A percentile compares a stretch with the other conserved stretches of the same genome.
phyloP scores from a whole-genome alignment of 139 green algal species.

The Micractinium sp. region DNA sequence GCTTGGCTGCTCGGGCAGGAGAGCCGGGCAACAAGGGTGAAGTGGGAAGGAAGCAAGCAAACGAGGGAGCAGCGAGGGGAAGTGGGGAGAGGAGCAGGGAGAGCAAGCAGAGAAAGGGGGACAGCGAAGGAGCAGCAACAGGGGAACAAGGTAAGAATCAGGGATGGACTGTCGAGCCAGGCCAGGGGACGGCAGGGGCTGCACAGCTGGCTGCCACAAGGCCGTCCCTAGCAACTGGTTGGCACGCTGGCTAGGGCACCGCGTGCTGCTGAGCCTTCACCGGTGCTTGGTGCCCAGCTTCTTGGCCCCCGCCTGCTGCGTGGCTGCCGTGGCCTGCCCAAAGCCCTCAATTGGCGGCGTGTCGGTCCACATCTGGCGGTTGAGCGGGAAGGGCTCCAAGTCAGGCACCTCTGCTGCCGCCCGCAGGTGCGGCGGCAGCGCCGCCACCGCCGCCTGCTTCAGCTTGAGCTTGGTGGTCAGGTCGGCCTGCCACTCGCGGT shows the following conservation, averaged over 20 bases:
- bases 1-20: neutral
- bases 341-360: constrained; percentile 53
- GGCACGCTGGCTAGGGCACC: neutral
- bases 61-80: neutral
- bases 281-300: constrained; percentile 44
- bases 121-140: neutral
- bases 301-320: constrained; percentile 12
- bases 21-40: neutral
- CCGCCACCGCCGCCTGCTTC: constrained; percentile 54
- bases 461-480: constrained; percentile 54
- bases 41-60: neutral
- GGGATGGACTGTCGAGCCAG: no score
- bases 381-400: constrained; percentile 42
- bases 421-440: constrained; percentile 47
- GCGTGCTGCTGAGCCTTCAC: neutral
- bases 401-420: constrained; percentile 45
- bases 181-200: no score
- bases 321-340: neutral
- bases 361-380: constrained; percentile 48
- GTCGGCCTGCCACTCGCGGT: constrained; percentile 58
- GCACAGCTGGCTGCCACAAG: no score
- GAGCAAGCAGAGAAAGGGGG: neutral
- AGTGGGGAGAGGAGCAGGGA: neutral
- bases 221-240: no score
- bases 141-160: neutral